Conservation (phyloP, 2,329 filamentous ascomycete genomes). For the Beauveria sp. region DNA sequence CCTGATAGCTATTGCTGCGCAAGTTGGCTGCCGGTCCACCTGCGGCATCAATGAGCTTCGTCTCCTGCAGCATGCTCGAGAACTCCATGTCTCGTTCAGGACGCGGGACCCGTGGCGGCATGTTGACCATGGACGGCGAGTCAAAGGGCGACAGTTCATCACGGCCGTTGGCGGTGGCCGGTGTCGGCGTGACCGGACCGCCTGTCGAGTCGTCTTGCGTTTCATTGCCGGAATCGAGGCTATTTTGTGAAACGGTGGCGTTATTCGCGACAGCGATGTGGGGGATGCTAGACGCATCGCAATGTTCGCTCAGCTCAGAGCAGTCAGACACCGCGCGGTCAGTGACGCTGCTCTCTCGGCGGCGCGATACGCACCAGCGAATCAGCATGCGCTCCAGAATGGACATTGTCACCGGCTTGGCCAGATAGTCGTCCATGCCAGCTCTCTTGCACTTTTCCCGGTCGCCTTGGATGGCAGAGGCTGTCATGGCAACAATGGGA, state of each 20-base stretch:
- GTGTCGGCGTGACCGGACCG: conserved; percentile 33
- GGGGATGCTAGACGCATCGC: conserved; percentile 34
- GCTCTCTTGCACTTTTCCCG: conserved; percentile 64
- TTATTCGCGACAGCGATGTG: conserved; percentile 24
- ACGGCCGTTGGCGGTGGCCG: conserved; percentile 28
- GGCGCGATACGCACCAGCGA: conserved; percentile 49
- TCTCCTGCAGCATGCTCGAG: conserved; percentile 37
- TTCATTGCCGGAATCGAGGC: conserved; percentile 14
- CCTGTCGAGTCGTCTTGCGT: conserved; percentile 19
- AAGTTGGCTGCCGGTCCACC: conserved; percentile 27
- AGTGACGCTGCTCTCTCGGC: conserved; percentile 16
- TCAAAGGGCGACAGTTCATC: conserved; percentile 37
- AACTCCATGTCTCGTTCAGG: conserved; percentile 32
- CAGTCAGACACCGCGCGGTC: conserved; percentile 33
- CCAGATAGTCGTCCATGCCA: conserved; percentile 70
- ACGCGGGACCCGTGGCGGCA: conserved; percentile 25
- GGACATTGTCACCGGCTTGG: conserved; percentile 65
- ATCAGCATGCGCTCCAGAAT: conserved; percentile 64
- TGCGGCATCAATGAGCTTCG: conserved; percentile 39
- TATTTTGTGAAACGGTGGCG: neutral
- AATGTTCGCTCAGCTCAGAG: conserved; percentile 37
- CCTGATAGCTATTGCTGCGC: conserved; percentile 27
- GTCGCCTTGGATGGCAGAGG: conserved; percentile 69
- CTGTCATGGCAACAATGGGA: conserved; percentile 76
- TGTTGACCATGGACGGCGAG: conserved; percentile 22